Percentiles rank a stretch among this genome's conserved stretches.
phyloP scores from a whole-genome alignment of 441 rosid species.

The Arabidopsis lyrata region DNA sequence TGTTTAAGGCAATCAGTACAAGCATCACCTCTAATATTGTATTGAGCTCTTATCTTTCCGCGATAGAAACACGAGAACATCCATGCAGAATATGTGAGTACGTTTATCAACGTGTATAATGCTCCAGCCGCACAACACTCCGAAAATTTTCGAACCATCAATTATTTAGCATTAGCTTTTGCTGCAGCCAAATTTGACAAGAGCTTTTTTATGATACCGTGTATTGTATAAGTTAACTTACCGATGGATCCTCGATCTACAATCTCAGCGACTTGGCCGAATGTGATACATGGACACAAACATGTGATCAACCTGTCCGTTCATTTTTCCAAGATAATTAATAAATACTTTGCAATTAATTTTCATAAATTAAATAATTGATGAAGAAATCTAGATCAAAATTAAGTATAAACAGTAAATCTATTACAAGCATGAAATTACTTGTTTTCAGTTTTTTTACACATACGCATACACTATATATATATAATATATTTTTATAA shows the following conservation, averaged over 20 bases:
- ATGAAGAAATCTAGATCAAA: neutral
- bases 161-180: neutral
- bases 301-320: slow-evolving; percentile 42
- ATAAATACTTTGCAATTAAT: neutral
- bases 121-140: slow-evolving; percentile 51
- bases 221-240: slow-evolving; percentile 17
- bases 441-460: neutral
- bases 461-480: neutral
- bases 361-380: neutral
- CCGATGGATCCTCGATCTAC: slow-evolving; percentile 44
- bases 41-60: slow-evolving; percentile 55
- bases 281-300: slow-evolving; percentile 47
- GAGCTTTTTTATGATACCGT: neutral
- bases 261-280: slow-evolving; percentile 46
- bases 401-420: neutral
- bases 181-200: neutral
- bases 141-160: slow-evolving; percentile 8
- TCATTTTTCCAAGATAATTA: neutral
- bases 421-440: neutral
- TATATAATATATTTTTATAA: no score
- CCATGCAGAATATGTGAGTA: slow-evolving; percentile 42
- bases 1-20: slow-evolving; percentile 52
- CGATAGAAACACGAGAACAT: slow-evolving; percentile 55
- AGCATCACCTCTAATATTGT: slow-evolving; percentile 37
- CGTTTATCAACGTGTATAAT: slow-evolving; percentile 40